Percentiles rank a stretch among this genome's conserved stretches.
These are phyloP conservation scores for Marchantia polymorpha DNA, from an alignment of 225 moss, liverwort and hornwort species.

Conservation along the genomic window DNA sequence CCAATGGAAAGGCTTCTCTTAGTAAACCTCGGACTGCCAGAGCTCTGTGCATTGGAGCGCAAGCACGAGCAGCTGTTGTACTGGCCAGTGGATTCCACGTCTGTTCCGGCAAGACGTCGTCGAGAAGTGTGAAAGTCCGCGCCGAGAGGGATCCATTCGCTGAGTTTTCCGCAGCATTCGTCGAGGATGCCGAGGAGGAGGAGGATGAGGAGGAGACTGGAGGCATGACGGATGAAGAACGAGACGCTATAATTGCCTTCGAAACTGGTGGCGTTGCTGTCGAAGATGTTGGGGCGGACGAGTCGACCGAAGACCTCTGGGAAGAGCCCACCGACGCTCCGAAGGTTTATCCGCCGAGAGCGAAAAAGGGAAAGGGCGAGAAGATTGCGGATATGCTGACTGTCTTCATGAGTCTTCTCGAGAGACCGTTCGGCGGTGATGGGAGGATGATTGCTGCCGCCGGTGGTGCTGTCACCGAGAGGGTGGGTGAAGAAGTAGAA, in stretches of 20 bases:
- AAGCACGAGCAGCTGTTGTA: background rate
- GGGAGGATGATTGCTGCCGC: constrained; percentile 66
- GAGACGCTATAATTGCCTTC: constrained; percentile 32
- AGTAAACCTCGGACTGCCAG: background rate
- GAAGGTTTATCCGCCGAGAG: constrained; percentile 10
- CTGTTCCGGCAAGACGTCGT: background rate
- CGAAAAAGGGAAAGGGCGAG: constrained; percentile 51
- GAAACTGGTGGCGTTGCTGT: constrained; percentile 23
- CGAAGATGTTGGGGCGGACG: background rate
- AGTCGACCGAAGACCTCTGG: background rate
- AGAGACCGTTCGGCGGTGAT: constrained; percentile 48
- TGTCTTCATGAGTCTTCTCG: constrained; percentile 66
- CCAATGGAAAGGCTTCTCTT: background rate
- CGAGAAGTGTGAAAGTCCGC: background rate
- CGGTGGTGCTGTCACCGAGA: constrained; percentile 76
- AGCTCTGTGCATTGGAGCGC: background rate
- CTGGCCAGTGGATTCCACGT: background rate
- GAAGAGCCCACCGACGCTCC: background rate
- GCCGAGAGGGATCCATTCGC: constrained; percentile 22
- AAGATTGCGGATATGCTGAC: constrained; percentile 42
- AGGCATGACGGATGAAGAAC: constrained; percentile 30
- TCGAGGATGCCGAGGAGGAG: constrained; percentile 10
- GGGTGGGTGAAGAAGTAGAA: constrained; percentile 59
- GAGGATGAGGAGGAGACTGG: background rate
- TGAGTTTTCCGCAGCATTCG: constrained; percentile 10